These are phyloP conservation scores for Puya raimondii DNA, from an alignment of 176 grass and related monocot species.

Conservation along the genomic window DNA sequence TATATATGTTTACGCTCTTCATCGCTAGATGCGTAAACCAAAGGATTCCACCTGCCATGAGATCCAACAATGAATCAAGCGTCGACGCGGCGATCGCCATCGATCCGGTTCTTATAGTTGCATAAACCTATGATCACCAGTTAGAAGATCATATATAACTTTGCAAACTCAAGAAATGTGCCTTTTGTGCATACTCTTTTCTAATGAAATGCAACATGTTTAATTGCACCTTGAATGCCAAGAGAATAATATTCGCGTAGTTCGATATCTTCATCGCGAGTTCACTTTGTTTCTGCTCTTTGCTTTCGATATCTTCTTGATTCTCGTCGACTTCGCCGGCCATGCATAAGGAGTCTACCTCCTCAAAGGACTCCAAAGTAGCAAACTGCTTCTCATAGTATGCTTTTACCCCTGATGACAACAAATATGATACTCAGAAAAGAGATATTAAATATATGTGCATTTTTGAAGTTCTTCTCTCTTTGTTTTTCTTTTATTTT, in stretches of 20 bases:
- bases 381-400: constrained; percentile 78
- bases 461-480: too few relatives aligned
- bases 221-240: constrained; percentile 64
- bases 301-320: constrained; percentile 20
- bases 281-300: constrained; percentile 59
- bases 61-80: constrained; percentile 77
- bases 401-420: constrained; percentile 42
- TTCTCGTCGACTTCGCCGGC: constrained; percentile 36
- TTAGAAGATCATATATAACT: neutral
- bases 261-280: constrained; percentile 81
- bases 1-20: constrained; percentile 74
- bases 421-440: neutral
- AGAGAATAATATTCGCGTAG: constrained; percentile 57
- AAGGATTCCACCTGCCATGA: constrained; percentile 74
- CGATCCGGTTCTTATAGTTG: constrained; percentile 61
- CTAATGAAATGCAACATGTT: neutral
- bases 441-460: neutral
- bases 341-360: constrained; percentile 48
- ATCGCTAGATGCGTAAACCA: constrained; percentile 73
- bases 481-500: too few relatives aligned
- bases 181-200: neutral
- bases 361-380: constrained; percentile 54
- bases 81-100: constrained; percentile 87
- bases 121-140: constrained; percentile 46
- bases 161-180: neutral